phyloP scores from a whole-genome alignment of 306 rosid genomes.

The Inga laurina region DNA sequence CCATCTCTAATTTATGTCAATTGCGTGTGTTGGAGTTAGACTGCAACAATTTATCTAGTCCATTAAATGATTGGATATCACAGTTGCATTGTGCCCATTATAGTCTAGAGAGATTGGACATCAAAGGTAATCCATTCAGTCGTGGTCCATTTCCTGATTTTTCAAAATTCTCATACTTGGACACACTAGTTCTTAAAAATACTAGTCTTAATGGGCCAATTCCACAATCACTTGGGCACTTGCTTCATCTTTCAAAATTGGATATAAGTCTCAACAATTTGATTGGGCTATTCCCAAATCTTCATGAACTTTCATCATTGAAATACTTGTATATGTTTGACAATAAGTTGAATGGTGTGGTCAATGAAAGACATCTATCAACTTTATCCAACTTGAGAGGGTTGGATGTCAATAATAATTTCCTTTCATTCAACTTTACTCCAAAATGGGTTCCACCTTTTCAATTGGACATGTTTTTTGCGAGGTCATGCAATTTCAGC shows the following conservation, averaged over 20 bases:
- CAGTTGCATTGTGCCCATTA: too few relatives aligned
- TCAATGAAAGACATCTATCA: neutral
- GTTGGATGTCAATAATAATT: neutral
- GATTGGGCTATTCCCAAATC: neutral
- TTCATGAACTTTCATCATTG: too few relatives aligned
- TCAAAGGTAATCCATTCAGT: too few relatives aligned
- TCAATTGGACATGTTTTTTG: neutral
- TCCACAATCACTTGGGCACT: neutral
- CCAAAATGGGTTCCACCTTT: neutral
- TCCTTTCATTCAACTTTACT: neutral
- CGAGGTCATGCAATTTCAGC: neutral
- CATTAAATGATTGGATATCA: too few relatives aligned
- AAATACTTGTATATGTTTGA: accelerated
- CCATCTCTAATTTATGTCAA: too few relatives aligned
- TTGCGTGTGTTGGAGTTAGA: too few relatives aligned
- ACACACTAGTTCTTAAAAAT: neutral
- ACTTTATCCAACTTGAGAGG: neutral
- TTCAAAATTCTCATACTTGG: neutral
- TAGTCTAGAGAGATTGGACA: too few relatives aligned
- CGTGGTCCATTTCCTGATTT: too few relatives aligned
- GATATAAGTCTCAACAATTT: neutral
- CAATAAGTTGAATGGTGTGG: neutral
- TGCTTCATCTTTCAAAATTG: neutral
- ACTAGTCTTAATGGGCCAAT: neutral
- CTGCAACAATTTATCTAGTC: too few relatives aligned